A percentile compares a stretch with the other conserved stretches of the same genome.
phyloP scores from a whole-genome alignment of 2,329 filamentous ascomycete genomes.

The Aureobasidium sp. region DNA sequence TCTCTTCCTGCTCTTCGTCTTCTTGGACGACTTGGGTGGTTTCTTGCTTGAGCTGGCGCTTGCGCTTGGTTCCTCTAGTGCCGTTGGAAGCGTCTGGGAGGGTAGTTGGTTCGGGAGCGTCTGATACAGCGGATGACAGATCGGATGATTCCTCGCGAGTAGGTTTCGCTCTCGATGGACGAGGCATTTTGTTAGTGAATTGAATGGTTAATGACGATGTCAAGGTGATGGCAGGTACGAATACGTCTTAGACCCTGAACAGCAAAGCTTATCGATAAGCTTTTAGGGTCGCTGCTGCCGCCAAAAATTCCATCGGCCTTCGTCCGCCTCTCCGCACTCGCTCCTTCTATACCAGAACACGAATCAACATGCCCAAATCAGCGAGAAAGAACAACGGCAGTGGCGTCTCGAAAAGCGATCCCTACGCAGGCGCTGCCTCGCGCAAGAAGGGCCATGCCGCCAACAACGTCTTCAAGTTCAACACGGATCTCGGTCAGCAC shows the following conservation, averaged over 20 bases:
- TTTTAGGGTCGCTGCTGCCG: neutral
- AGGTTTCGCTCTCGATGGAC: neutral
- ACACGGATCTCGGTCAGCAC: constrained; percentile 81
- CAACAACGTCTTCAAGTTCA: constrained; percentile 96
- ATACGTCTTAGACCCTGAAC: neutral
- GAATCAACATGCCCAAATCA: constrained; percentile 35
- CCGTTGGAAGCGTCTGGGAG: neutral
- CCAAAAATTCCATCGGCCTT: neutral
- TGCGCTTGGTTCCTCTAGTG: constrained; percentile 4
- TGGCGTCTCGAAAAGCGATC: constrained; percentile 28
- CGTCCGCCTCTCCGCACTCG: constrained; percentile 1
- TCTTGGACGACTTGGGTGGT: constrained; percentile 8
- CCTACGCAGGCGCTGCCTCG: constrained; percentile 33
- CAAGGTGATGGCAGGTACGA: neutral
- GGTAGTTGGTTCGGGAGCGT: neutral
- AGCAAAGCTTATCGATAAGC: constrained; percentile 12
- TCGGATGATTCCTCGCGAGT: constrained; percentile 10
- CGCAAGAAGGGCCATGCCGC: constrained; percentile 37
- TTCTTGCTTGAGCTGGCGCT: constrained; percentile 6
- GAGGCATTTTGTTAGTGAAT: constrained; percentile 5
- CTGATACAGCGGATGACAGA: constrained; percentile 4
- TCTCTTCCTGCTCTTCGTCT: constrained; percentile 10
- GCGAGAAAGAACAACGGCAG: constrained; percentile 28
- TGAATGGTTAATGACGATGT: neutral
- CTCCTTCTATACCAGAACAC: neutral